phyloP scores from a whole-genome alignment of 2,329 filamentous ascomycete genomes.

The Pseudogymnoascus sp. region DNA sequence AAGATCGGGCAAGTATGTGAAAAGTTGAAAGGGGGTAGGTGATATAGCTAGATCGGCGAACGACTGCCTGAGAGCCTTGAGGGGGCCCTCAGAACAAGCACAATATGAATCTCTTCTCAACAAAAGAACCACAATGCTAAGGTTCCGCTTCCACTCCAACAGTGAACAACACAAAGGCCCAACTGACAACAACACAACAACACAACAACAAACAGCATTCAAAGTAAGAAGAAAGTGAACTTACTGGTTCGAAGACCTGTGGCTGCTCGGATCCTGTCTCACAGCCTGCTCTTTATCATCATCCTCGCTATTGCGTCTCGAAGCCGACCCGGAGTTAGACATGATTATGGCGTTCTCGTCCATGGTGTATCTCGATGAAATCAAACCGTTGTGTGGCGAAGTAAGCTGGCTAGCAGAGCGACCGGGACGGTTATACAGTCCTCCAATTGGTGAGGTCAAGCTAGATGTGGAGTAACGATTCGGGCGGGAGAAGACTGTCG shows the following conservation, averaged over 20 bases:
- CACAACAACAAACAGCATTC: not conserved
- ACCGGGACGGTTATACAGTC: constrained; percentile 62
- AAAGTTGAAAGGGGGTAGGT: not conserved
- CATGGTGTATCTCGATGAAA: constrained; percentile 50
- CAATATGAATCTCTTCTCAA: not conserved
- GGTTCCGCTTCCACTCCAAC: not conserved
- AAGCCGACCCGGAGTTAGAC: constrained; percentile 70
- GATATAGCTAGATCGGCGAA: not conserved
- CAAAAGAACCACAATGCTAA: not conserved
- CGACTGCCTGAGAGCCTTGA: not conserved
- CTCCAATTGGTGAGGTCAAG: constrained; percentile 66
- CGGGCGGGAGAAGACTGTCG: constrained; percentile 71
- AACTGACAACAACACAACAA: not conserved
- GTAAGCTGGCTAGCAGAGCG: constrained; percentile 73
- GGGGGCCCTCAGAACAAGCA: not conserved
- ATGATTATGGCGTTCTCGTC: constrained; percentile 46
- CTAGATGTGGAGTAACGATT: constrained; percentile 86
- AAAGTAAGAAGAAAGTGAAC: constrained; percentile 34
- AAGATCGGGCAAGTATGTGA: not conserved
- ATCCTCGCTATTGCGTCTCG: constrained; percentile 83
- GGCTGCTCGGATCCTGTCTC: constrained; percentile 60
- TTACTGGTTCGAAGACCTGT: constrained; percentile 71
- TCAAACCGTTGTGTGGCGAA: constrained; percentile 62
- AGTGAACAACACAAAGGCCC: not conserved
- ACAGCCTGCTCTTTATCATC: constrained; percentile 76